phyloP scores from a whole-genome alignment of 2,329 filamentous ascomycete genomes.

The Aspergillus awamori region DNA sequence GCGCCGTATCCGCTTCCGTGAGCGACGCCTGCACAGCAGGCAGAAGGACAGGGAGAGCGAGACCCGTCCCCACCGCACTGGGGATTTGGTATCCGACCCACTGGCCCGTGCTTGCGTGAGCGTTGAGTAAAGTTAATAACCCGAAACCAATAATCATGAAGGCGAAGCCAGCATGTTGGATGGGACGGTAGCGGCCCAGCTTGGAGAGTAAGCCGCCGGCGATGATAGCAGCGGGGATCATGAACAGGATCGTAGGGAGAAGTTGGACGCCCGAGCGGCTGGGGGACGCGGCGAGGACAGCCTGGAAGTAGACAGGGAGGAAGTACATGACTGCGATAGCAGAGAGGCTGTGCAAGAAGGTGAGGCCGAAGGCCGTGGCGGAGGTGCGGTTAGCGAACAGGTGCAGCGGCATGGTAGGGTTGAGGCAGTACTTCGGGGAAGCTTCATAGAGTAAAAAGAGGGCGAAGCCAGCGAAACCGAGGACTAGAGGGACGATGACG shows the following conservation, averaged over 20 bases:
- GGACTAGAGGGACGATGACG: slow-evolving; percentile 29
- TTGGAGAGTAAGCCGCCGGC: slow-evolving; percentile 35
- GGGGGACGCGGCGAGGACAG: slow-evolving; percentile 39
- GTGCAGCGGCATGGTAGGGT: slow-evolving; percentile 45
- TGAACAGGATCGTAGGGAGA: slow-evolving; percentile 28
- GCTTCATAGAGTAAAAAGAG: slow-evolving; percentile 24
- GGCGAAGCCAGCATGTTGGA: slow-evolving; percentile 33
- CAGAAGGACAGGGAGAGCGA: slow-evolving; percentile 28
- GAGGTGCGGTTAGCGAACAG: slow-evolving; percentile 50
- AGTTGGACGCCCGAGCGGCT: slow-evolving; percentile 33
- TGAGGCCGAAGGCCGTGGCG: neutral
- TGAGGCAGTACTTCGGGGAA: slow-evolving; percentile 10
- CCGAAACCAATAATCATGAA: slow-evolving; percentile 31
- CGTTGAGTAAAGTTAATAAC: slow-evolving; percentile 30
- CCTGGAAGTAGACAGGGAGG: slow-evolving; percentile 52
- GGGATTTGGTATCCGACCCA: slow-evolving; percentile 37
- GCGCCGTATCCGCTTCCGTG: slow-evolving; percentile 31
- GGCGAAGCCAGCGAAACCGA: slow-evolving; percentile 26
- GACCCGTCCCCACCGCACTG: slow-evolving; percentile 26
- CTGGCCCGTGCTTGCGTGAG: slow-evolving; percentile 24
- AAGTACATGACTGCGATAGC: slow-evolving; percentile 30
- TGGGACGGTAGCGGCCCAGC: slow-evolving; percentile 34
- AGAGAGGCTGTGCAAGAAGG: slow-evolving; percentile 19
- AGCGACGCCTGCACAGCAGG: slow-evolving; percentile 35
- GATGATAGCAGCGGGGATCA: slow-evolving; percentile 31